phyloP scores from a whole-genome alignment of 2,329 filamentous ascomycete genomes.

The Aspergillus novoparasiticus region DNA sequence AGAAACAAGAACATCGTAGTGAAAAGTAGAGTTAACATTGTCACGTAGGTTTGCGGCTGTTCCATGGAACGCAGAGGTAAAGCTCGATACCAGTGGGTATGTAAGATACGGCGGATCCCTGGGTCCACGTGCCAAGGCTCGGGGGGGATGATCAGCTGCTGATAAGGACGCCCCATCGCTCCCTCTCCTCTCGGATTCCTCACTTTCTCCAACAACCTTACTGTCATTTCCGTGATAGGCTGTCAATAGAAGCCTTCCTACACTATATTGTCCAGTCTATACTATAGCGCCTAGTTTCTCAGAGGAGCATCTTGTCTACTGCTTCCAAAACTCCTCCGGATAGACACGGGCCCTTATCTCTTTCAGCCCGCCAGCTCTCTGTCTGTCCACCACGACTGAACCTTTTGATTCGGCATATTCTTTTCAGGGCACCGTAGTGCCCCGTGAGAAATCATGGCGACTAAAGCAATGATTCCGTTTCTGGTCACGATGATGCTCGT shows the following conservation, averaged over 20 bases:
- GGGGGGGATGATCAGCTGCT: slow-evolving; percentile 11
- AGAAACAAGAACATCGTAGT: too few relatives aligned
- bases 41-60: not conserved
- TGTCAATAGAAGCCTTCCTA: slow-evolving; percentile 13
- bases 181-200: slow-evolving; percentile 2
- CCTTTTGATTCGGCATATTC: slow-evolving; percentile 1
- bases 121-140: slow-evolving; percentile 11
- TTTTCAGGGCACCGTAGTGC: slow-evolving; percentile 1
- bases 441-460: slow-evolving; percentile 60
- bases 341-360: not conserved
- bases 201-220: not conserved
- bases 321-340: not conserved
- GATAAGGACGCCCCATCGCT: slow-evolving; percentile 14
- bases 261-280: not conserved
- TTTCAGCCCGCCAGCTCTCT: not conserved
- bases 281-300: not conserved
- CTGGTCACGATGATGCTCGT: slow-evolving; percentile 95
- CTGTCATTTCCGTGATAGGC: slow-evolving; percentile 12
- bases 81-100: not conserved
- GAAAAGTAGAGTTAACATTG: not conserved
- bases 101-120: slow-evolving; percentile 3
- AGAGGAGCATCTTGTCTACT: not conserved
- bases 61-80: slow-evolving; percentile 1
- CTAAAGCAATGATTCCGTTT: slow-evolving; percentile 73
- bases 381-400: not conserved